Evolutionary conservation across 768 basidiomycete genomes (phyloP).

Genomic region (Kwoniella europaea): DNA sequence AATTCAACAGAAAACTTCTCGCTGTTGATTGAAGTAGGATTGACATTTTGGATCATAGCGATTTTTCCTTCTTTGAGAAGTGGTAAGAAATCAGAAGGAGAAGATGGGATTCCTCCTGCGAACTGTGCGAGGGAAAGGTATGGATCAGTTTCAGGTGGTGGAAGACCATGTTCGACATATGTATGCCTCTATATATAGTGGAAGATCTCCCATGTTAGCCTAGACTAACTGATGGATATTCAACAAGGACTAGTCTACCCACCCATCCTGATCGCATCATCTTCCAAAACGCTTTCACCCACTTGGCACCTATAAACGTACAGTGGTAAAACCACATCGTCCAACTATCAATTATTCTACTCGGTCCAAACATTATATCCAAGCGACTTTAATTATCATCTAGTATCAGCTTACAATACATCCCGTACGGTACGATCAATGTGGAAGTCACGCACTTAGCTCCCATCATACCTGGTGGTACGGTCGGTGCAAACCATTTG

Average conservation of each 20-base stretch:
- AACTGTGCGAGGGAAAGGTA: slow-evolving; percentile 17
- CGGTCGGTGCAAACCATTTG: slow-evolving; percentile 24
- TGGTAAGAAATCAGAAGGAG: not conserved
- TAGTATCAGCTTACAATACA: too few relatives aligned
- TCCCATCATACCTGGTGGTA: slow-evolving; percentile 24
- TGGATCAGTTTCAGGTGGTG: slow-evolving; percentile 14
- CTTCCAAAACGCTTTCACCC: slow-evolving; percentile 16
- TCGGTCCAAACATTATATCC: slow-evolving; percentile 23
- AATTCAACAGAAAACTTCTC: not conserved
- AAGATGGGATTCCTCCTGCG: slow-evolving; percentile 14
- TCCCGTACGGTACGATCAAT: not conserved
- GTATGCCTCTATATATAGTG: not conserved
- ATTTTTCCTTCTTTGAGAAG: slow-evolving; percentile 9
- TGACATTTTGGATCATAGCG: not conserved
- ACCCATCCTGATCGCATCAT: slow-evolving; percentile 20
- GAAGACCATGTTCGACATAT: slow-evolving; percentile 3
- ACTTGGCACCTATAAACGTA: slow-evolving; percentile 1
- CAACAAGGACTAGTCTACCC: too few relatives aligned
- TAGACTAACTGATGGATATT: too few relatives aligned
- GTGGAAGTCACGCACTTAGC: slow-evolving; percentile 5
- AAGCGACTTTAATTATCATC: slow-evolving; percentile 1
- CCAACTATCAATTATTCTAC: slow-evolving; percentile 18
- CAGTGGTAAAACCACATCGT: slow-evolving; percentile 25
- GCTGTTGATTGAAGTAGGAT: not conserved
- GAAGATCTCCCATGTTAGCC: not conserved